Conservation (phyloP, 1,284 basidiomycete species). For the Fomitopsis betulina region DNA sequence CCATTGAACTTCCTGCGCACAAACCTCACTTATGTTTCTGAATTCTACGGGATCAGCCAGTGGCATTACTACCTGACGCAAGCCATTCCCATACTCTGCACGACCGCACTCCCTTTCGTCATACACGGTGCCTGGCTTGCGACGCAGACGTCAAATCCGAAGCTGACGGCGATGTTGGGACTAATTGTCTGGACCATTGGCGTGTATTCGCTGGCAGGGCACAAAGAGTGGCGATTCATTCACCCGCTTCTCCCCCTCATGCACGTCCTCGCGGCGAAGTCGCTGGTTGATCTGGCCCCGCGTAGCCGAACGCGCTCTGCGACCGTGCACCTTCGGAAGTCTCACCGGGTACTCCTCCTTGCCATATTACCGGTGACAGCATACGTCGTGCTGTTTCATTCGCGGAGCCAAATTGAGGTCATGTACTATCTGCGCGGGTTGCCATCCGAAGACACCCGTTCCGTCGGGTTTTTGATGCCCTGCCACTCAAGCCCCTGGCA, state of each 20-base stretch:
- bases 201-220: conserved; percentile 76
- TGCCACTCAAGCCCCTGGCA: conserved; percentile 98
- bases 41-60: conserved; percentile 89
- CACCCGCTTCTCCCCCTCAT: conserved; percentile 90
- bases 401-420: conserved; percentile 73
- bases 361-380: conserved; percentile 54
- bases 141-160: conserved; percentile 15
- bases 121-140: conserved; percentile 52
- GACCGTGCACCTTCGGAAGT: conserved; percentile 29
- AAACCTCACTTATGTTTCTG: conserved; percentile 79
- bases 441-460: conserved; percentile 44
- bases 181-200: conserved; percentile 61
- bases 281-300: conserved; percentile 44
- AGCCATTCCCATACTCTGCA: conserved; percentile 79
- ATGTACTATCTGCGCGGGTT: conserved; percentile 58
- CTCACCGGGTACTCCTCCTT: conserved; percentile 42
- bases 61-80: conserved; percentile 91
- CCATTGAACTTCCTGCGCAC: conserved; percentile 78
- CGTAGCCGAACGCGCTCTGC: conserved; percentile 20
- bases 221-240: conserved; percentile 97
- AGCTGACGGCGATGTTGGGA: conserved; percentile 44
- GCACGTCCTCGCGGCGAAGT: conserved; percentile 75
- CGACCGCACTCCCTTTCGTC: conserved; percentile 70
- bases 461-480: conserved; percentile 88
- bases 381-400: conserved; percentile 73